Evolutionary conservation across 75 land plant genomes (phyloP), one percentile per base, ranked within the genome.

Genomic region (Sequoiadendron giganteum): DNA sequence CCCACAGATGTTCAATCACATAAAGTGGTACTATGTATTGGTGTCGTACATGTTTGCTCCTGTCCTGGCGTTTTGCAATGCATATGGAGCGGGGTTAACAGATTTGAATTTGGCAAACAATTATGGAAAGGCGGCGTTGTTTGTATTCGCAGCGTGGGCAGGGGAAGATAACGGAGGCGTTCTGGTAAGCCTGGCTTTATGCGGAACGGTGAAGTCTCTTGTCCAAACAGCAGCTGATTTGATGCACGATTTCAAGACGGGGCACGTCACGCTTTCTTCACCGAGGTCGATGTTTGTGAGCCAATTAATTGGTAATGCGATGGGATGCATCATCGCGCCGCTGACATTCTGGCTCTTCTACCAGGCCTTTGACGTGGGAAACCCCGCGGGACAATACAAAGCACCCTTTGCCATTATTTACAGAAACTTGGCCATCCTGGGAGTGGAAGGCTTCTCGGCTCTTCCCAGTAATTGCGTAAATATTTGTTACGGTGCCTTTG

Each of bases 251-350:
- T 92, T 96, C 86, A 96, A 94, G 86, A 93, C 94, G 1, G 95
- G 94, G 16, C 91, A 94, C 83, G 78, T 96, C 32, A 96, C 95
- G 16, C 87, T 72, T 43, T 83, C 93, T 3, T 93, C 93, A 3
- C 90, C 96, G 0, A 65, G 95, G 25, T 96, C 97, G 32, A 96
- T 94, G 97, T 96, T 96, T 85, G 89, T 92, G 38, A 93, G 96
- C 91, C 97, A 96, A 85, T 83, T 96, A 8, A 85, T 93, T 15
- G 97, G 97, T 2, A 92, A 95, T 16, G 85, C 93, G 1, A 90
- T 96, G 94, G 97, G 97, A 16, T 96, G 97, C 85, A 86, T 96
- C 5, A 86, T 95, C 21, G 89, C 96, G 13, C 96, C 97, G 0
- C 73, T 90, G 65, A 93, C 91, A n/a, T 96, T 93, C 88, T 95